Conservation (phyloP, 179 eudicot species). For the Dionaea muscipula region DNA sequence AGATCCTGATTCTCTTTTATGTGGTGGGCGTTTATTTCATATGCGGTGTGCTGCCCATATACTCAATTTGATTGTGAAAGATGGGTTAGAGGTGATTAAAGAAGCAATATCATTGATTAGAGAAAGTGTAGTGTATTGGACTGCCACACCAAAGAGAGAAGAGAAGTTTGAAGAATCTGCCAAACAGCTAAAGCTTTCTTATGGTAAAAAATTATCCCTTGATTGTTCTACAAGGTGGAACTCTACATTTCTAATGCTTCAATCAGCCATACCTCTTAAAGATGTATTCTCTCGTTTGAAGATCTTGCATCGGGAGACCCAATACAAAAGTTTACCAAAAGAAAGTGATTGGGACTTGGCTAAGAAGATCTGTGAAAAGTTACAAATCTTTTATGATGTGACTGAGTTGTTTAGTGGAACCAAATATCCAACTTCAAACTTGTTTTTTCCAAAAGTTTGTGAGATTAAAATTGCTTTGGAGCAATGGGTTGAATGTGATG, state of each 20-base stretch:
- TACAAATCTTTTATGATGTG: slow-evolving; percentile 10
- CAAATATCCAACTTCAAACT: slow-evolving; percentile 11
- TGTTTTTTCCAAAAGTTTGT: slow-evolving; percentile 14
- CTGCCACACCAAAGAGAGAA: slow-evolving; percentile 2
- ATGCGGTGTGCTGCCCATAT: slow-evolving; percentile 10
- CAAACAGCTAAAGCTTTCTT: background rate
- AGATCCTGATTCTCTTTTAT: background rate
- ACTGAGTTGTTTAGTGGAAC: slow-evolving; percentile 12
- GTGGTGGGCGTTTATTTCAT: background rate
- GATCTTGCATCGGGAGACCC: background rate
- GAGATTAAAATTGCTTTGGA: slow-evolving; percentile 2
- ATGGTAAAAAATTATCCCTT: background rate
- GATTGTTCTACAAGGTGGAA: slow-evolving; percentile 1
- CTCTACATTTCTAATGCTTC: slow-evolving; percentile 7
- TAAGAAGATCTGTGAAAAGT: slow-evolving; percentile 11
- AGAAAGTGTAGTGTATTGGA: background rate
- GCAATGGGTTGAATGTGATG: background rate
- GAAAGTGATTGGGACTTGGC: slow-evolving; percentile 15
- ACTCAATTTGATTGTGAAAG: slow-evolving; percentile 3
- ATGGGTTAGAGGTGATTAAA: slow-evolving; percentile 1
- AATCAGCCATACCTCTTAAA: background rate
- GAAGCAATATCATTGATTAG: background rate
- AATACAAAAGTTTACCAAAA: slow-evolving; percentile 2
- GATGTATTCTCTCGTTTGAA: slow-evolving; percentile 9
- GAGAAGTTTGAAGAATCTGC: background rate